phyloP scores from a whole-genome alignment of 1,139 yeast species.

The Yamadazyma atmosphaerica region DNA sequence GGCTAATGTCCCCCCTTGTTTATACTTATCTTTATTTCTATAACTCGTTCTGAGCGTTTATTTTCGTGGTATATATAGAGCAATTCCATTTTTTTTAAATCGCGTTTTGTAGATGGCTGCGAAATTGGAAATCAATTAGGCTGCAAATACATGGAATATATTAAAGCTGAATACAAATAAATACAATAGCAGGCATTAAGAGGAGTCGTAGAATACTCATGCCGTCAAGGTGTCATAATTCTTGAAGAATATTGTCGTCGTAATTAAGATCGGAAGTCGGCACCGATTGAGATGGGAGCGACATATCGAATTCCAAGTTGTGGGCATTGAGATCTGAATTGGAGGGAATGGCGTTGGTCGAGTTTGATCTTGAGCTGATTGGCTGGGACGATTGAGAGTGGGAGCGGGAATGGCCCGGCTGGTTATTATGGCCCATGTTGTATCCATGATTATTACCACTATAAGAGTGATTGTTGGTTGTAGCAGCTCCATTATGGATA shows the following conservation, averaged over 20 bases:
- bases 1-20: too few relatives aligned
- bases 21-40: too few relatives aligned
- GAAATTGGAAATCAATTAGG: too few relatives aligned
- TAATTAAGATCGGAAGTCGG: conserved; percentile 8
- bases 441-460: neutral
- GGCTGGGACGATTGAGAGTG: neutral
- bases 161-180: neutral
- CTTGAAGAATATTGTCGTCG: conserved; percentile 6
- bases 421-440: neutral
- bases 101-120: too few relatives aligned
- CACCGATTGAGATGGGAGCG: conserved; percentile 9
- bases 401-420: neutral
- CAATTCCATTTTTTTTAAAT: too few relatives aligned
- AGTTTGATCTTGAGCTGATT: neutral
- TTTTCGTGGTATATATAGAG: too few relatives aligned
- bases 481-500: conserved; percentile 8
- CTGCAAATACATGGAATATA: too few relatives aligned
- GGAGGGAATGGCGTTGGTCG: neutral
- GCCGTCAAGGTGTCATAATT: too few relatives aligned
- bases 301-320: conserved; percentile 5
- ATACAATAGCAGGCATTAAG: neutral
- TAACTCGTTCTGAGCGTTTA: too few relatives aligned
- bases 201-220: too few relatives aligned
- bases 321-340: conserved; percentile 1
- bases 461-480: conserved; percentile 4